Percentiles rank a stretch among this genome's conserved stretches.
Conservation (phyloP, 2,329 filamentous ascomycete species). For the Penicillium sp. region DNA sequence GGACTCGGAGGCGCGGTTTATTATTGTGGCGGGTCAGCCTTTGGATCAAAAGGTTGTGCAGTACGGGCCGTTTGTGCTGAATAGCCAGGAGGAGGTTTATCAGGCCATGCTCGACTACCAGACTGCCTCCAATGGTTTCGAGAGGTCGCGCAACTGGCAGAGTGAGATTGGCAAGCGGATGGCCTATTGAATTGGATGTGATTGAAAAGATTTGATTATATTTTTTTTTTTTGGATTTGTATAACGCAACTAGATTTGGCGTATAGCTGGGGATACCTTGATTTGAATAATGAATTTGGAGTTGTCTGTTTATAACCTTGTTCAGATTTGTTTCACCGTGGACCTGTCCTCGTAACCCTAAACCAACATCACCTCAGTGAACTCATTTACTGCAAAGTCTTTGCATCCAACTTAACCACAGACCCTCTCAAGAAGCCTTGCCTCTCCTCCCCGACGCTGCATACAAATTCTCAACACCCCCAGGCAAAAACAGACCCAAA, state of each 20-base stretch:
- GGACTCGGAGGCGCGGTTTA: constrained; percentile 52
- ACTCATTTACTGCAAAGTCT: neutral
- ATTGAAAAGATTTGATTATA: neutral
- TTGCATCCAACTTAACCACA: neutral
- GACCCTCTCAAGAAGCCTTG: neutral
- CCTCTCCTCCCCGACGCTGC: neutral
- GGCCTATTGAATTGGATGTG: constrained; percentile 37
- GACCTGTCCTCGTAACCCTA: neutral
- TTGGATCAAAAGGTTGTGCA: constrained; percentile 79
- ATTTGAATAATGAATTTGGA: constrained; percentile 1
- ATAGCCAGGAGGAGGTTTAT: constrained; percentile 69
- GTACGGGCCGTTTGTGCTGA: constrained; percentile 84
- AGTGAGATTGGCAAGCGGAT: constrained; percentile 85
- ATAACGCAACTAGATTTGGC: constrained; percentile 3
- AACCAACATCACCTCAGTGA: neutral
- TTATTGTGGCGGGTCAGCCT: constrained; percentile 77
- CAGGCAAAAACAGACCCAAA: neutral
- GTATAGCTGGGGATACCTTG: neutral
- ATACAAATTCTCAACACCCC: neutral
- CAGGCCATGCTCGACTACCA: constrained; percentile 77
- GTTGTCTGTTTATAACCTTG: neutral
- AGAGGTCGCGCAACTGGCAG: constrained; percentile 75
- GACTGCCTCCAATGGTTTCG: constrained; percentile 73
- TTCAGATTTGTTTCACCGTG: neutral
- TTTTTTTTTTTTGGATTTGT: constrained; percentile 7